Evolutionary conservation across 345 rosid genomes (phyloP).

Genomic region (Rhodamnia argentea): DNA sequence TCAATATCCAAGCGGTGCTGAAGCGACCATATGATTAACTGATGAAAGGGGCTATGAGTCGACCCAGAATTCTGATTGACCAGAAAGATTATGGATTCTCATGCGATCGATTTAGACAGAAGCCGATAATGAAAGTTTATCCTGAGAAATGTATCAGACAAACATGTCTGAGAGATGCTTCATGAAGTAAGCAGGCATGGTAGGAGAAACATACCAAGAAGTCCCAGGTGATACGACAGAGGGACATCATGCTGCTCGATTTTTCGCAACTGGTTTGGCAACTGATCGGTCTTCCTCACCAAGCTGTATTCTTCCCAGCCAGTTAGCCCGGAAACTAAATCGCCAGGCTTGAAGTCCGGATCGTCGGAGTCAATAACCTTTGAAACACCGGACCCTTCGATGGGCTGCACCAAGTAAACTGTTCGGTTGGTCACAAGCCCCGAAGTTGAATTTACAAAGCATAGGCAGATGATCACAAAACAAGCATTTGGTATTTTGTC

Average conservation of each 20-base stretch:
- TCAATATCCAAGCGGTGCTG: not conserved
- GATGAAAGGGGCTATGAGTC: not conserved
- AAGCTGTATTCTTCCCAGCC: conserved; percentile 1
- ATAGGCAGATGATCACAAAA: not conserved
- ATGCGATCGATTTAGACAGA: not conserved
- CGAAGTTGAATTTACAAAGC: not conserved
- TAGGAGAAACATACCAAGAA: not conserved
- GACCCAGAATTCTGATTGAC: not conserved
- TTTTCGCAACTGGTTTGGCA: not conserved
- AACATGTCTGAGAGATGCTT: not conserved
- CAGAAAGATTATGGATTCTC: not conserved
- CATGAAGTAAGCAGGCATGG: not conserved
- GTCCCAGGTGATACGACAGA: not conserved
- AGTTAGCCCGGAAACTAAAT: not conserved
- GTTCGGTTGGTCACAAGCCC: not conserved
- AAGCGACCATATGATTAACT: not conserved
- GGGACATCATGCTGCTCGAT: not conserved
- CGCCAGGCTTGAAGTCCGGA: not conserved
- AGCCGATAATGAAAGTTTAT: not conserved
- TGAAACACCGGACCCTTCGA: not conserved
- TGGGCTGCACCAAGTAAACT: not conserved
- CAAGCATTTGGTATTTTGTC: not conserved
- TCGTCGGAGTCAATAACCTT: not conserved
- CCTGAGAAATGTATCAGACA: not conserved
- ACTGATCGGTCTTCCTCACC: not conserved